A percentile compares a stretch with the other conserved stretches of the same genome.
Evolutionary conservation across 2,329 filamentous ascomycete species (phyloP).

Genomic region (Meredithiella fracta): DNA sequence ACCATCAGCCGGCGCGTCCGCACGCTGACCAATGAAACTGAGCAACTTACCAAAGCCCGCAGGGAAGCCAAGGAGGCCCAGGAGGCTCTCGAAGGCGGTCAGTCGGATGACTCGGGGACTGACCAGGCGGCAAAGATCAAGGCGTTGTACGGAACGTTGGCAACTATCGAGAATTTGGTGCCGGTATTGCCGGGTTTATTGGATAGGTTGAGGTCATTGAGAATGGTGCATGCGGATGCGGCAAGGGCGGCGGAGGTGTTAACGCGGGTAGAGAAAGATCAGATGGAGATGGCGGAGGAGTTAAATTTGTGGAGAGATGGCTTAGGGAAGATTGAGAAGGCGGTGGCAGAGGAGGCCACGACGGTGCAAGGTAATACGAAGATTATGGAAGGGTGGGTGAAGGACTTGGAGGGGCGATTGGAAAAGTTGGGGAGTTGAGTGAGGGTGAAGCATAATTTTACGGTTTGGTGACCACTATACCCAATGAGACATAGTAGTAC

Average conservation of each 20-base stretch:
- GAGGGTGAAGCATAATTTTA: not conserved
- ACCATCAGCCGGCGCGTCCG: constrained; percentile 53
- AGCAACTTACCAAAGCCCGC: constrained; percentile 50
- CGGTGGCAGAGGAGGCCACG: constrained; percentile 52
- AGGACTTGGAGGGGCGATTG: constrained; percentile 66
- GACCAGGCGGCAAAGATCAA: constrained; percentile 80
- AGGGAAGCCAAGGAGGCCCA: constrained; percentile 45
- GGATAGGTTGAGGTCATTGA: constrained; percentile 68
- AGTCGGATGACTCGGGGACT: constrained; percentile 24
- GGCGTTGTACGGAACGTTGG: constrained; percentile 72
- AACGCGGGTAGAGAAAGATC: constrained; percentile 59
- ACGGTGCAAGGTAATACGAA: constrained; percentile 65
- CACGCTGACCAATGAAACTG: constrained; percentile 54
- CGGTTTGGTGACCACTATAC: constrained; percentile 3
- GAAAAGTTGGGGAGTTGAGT: constrained; percentile 24
- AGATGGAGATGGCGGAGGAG: constrained; percentile 68
- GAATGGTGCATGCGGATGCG: constrained; percentile 73
- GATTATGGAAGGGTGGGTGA: constrained; percentile 78
- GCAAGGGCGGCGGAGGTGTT: constrained; percentile 65
- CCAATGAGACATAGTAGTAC: not conserved
- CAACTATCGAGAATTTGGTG: constrained; percentile 72
- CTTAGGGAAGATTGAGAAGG: constrained; percentile 59
- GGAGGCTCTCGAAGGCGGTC: constrained; percentile 31
- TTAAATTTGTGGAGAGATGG: constrained; percentile 76
- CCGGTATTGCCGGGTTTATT: constrained; percentile 74